phyloP scores from a whole-genome alignment of 164 flowering plant species.

The Macadamia integrifolia region DNA sequence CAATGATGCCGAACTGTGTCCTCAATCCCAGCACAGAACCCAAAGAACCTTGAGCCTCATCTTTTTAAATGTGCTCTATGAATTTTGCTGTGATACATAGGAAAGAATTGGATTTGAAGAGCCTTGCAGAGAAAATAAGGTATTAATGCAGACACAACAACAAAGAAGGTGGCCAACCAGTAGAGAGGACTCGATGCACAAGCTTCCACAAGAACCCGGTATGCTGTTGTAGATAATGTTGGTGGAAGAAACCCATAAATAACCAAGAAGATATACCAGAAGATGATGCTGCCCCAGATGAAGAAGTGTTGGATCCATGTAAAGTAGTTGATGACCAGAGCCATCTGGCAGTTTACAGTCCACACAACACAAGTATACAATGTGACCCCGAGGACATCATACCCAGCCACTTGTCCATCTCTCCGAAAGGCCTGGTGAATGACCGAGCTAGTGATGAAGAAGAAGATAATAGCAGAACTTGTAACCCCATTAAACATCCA shows the following conservation, averaged over 20 bases:
- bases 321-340: constrained; percentile 67
- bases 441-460: constrained; percentile 36
- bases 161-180: constrained; percentile 51
- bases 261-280: constrained; percentile 66
- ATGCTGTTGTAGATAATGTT: constrained; percentile 58
- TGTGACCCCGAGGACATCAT: constrained; percentile 49
- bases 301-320: constrained; percentile 86
- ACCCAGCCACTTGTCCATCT: constrained; percentile 56
- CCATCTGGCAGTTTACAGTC: constrained; percentile 87
- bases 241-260: constrained; percentile 61
- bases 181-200: constrained; percentile 50
- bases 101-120: constrained; percentile 50
- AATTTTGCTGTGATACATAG: constrained; percentile 58
- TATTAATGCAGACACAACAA: constrained; percentile 47
- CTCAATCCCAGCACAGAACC: constrained; percentile 15
- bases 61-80: constrained; percentile 25
- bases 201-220: constrained; percentile 58
- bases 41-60: constrained; percentile 16
- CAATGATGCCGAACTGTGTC: constrained; percentile 13
- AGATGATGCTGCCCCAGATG: constrained; percentile 80
- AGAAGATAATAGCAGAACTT: constrained; percentile 62
- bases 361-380: constrained; percentile 80
- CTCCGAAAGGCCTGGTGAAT: constrained; percentile 48
- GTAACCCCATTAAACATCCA: constrained; percentile 76
- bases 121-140: constrained; percentile 53